phyloP scores from a whole-genome alignment of 1,284 basidiomycete species.

The Ceratobasidium sp. region DNA sequence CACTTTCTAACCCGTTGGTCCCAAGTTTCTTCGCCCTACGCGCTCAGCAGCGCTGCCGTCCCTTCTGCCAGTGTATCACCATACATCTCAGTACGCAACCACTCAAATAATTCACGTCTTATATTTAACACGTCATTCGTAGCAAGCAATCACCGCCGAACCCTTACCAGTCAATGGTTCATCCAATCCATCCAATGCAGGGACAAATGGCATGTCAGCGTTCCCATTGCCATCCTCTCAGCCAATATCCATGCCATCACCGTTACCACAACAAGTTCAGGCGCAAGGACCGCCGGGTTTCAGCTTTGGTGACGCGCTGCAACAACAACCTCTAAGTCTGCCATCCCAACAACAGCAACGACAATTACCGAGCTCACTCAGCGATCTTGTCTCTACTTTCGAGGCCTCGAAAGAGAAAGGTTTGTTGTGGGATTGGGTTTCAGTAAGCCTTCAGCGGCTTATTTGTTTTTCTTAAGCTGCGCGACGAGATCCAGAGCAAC shows the following conservation, averaged over 20 bases:
- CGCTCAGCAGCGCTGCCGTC: conserved; percentile 35
- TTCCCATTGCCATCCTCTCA: conserved; percentile 34
- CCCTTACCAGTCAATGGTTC: conserved; percentile 50
- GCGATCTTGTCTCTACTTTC: conserved; percentile 93
- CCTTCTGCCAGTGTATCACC: conserved; percentile 41
- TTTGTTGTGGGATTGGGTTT: conserved; percentile 50
- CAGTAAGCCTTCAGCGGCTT: conserved; percentile 29
- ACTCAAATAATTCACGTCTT: conserved; percentile 44
- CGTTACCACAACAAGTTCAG: conserved; percentile 68
- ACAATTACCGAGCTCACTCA: conserved; percentile 74
- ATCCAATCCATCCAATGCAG: conserved; percentile 44
- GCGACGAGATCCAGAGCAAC: conserved; percentile 82
- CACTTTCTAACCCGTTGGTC: conserved; percentile 59
- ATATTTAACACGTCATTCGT: conserved; percentile 39
- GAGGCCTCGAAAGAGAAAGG: conserved; percentile 96
- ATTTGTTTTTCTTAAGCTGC: conserved; percentile 60
- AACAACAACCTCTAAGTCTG: conserved; percentile 37
- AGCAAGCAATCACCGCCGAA: conserved; percentile 47
- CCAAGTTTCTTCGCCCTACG: conserved; percentile 33
- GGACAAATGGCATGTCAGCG: conserved; percentile 40
- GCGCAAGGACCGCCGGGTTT: conserved; percentile 46
- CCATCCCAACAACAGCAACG: conserved; percentile 43
- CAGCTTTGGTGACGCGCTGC: conserved; percentile 14
- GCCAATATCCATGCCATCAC: conserved; percentile 55
- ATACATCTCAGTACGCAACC: conserved; percentile 41